These are phyloP conservation scores for Decorospora gaudefroyi DNA, from an alignment of 2,329 filamentous ascomycete species.

Conservation along the genomic window DNA sequence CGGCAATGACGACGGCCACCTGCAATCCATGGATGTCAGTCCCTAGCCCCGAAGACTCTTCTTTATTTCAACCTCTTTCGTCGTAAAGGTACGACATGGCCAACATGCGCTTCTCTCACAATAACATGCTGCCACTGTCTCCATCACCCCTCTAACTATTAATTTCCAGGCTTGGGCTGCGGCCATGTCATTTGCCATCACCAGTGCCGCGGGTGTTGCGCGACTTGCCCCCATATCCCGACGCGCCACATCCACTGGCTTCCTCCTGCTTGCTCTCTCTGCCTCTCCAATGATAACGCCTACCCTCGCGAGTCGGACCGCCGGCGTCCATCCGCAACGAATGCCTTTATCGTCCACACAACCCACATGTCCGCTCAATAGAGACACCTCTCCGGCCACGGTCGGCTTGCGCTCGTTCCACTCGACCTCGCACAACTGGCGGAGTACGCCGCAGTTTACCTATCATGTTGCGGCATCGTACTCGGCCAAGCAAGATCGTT, in stretches of 20 bases:
- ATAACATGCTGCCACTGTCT: constrained; percentile 5
- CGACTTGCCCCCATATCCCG: constrained; percentile 28
- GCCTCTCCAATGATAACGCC: constrained; percentile 34
- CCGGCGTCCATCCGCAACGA: constrained; percentile 20
- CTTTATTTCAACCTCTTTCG: constrained; percentile 24
- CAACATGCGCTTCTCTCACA: constrained; percentile 21
- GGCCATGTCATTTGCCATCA: constrained; percentile 47
- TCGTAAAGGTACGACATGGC: constrained; percentile 31
- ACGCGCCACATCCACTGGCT: constrained; percentile 33
- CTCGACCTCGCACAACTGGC: constrained; percentile 36
- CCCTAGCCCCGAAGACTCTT: constrained; percentile 39
- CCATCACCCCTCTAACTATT: constrained; percentile 29
- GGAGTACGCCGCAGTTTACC: constrained; percentile 39
- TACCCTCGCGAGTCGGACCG: constrained; percentile 27
- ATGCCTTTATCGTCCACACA: constrained; percentile 21
- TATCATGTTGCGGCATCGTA: constrained; percentile 51
- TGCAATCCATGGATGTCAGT: too few species aligned
- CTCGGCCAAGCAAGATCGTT: constrained; percentile 46
- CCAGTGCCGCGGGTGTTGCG: constrained; percentile 32
- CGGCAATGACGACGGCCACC: constrained; percentile 41
- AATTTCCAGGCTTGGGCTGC: constrained; percentile 38
- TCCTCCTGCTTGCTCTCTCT: constrained; percentile 41
- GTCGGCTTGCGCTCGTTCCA: constrained; percentile 40
- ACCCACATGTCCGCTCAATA: constrained; percentile 39
- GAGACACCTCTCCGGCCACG: constrained; percentile 35